These are phyloP conservation scores for Ustilago cynodontis DNA, from an alignment of 1,284 basidiomycete genomes.

Conservation along the genomic window DNA sequence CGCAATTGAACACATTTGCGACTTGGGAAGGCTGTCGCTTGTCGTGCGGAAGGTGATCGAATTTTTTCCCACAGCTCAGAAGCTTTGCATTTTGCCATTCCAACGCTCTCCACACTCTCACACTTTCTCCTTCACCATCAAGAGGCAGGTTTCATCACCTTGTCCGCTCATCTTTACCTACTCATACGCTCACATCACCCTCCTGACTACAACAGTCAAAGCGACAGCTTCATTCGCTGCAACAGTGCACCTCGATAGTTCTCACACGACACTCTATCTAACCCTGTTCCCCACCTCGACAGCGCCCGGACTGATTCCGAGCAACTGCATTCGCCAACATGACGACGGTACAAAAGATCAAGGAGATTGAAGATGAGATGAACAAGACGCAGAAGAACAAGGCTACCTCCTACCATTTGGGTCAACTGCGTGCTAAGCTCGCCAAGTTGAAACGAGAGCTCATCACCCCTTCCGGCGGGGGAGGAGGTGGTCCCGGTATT, in stretches of 20 bases:
- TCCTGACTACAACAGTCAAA: too few species aligned
- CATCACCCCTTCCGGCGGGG: conserved; percentile 81
- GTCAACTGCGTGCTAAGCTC: conserved; percentile 97
- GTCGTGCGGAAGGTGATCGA: conserved; percentile 43
- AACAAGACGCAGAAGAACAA: conserved; percentile 91
- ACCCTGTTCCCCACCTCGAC: not conserved
- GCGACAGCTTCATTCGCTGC: too few species aligned
- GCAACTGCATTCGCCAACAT: conserved; percentile 26
- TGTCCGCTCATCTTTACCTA: not conserved
- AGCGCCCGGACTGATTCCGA: conserved; percentile 39
- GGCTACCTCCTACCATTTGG: conserved; percentile 81
- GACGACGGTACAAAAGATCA: conserved; percentile 67
- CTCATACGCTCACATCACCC: not conserved
- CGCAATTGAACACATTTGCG: conserved; percentile 25
- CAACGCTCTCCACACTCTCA: conserved; percentile 4
- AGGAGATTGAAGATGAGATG: conserved; percentile 70
- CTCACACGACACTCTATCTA: conserved; percentile 1
- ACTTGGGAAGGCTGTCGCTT: conserved; percentile 3
- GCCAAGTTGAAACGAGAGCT: conserved; percentile 96
- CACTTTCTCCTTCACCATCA: conserved; percentile 7
- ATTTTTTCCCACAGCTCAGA: conserved; percentile 25
- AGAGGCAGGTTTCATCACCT: not conserved
- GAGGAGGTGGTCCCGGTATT: conserved; percentile 78
- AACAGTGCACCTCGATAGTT: not conserved
- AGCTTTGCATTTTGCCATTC: conserved; percentile 8